phyloP scores from a whole-genome alignment of 805 yeast genomes.

The Scheffersomyces coipomensis region DNA sequence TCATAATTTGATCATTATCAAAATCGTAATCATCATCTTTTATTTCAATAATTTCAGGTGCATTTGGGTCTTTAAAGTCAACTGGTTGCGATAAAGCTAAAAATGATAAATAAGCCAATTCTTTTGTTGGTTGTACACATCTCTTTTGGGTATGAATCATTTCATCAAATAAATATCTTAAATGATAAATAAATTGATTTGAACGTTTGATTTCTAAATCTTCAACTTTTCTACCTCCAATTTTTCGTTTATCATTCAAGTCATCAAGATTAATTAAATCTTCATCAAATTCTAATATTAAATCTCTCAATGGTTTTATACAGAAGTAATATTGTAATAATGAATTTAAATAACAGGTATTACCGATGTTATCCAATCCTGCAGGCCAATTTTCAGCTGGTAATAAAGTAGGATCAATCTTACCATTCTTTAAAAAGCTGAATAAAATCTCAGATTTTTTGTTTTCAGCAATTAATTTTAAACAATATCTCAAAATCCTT shows the following conservation, averaged over 20 bases:
- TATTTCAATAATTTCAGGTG: conserved; percentile 9
- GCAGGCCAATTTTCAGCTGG: conserved; percentile 80
- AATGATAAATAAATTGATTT: conserved; percentile 72
- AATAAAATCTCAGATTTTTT: conserved; percentile 55
- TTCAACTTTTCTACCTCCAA: conserved; percentile 87
- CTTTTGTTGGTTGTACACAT: conserved; percentile 78
- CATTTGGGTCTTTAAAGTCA: conserved; percentile 39
- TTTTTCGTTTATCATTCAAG: conserved; percentile 41
- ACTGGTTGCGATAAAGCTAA: conserved; percentile 69
- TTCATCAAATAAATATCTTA: conserved; percentile 65
- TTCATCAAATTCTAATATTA: conserved; percentile 55
- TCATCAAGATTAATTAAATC: conserved; percentile 8
- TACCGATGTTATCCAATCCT: conserved; percentile 92
- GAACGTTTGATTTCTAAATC: conserved; percentile 77
- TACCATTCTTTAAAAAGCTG: conserved; percentile 60
- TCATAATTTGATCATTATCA: conserved; percentile 4
- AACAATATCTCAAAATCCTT: conserved; percentile 53
- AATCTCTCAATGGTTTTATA: conserved; percentile 73
- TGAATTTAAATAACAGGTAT: conserved; percentile 92
- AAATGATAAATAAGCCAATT: conserved; percentile 85
- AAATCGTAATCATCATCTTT: conserved; percentile 14
- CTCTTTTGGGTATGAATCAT: conserved; percentile 63
- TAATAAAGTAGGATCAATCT: conserved; percentile 51
- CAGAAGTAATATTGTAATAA: conserved; percentile 87
- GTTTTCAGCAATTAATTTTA: conserved; percentile 53